phyloP scores from a whole-genome alignment of 2,329 filamentous ascomycete species.

The Chaetomiaceae sp. region DNA sequence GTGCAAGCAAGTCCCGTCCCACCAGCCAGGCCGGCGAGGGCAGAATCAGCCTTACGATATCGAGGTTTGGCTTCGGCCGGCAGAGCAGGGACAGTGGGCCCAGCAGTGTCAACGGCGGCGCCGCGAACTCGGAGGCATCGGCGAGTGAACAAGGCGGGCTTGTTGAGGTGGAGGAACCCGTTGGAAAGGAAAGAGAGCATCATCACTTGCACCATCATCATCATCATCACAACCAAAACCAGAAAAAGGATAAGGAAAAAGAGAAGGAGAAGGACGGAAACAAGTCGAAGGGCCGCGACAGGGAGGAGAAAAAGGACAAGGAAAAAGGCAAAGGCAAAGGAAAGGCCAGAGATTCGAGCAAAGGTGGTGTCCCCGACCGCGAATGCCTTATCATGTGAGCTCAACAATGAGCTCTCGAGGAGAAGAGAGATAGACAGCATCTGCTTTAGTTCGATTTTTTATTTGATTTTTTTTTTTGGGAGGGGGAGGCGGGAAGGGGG shows the following conservation, averaged over 20 bases:
- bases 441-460: background rate
- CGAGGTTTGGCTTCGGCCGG: constrained; percentile 50
- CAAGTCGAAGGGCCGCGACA: constrained; percentile 37
- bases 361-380: constrained; percentile 22
- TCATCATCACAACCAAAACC: constrained; percentile 28
- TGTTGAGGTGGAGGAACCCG: constrained; percentile 22
- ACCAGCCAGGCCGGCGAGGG: constrained; percentile 56
- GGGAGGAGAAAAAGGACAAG: constrained; percentile 36
- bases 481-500: too few relatives aligned
- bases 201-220: constrained; percentile 14
- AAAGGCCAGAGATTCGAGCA: constrained; percentile 10
- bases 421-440: too few relatives aligned
- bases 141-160: constrained; percentile 20
- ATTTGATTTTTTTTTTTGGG: background rate
- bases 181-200: constrained; percentile 7
- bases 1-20: constrained; percentile 42
- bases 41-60: constrained; percentile 55
- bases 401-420: too few relatives aligned
- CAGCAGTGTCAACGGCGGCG: background rate
- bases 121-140: constrained; percentile 1
- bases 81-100: constrained; percentile 44
- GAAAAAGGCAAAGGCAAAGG: constrained; percentile 19
- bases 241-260: constrained; percentile 16
- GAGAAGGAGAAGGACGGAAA: constrained; percentile 33
- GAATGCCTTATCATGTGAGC: constrained; percentile 28